Base-by-base conservation (phyloP, 73 alveolate genomes). In the Blepharisma japonicum region DNA sequence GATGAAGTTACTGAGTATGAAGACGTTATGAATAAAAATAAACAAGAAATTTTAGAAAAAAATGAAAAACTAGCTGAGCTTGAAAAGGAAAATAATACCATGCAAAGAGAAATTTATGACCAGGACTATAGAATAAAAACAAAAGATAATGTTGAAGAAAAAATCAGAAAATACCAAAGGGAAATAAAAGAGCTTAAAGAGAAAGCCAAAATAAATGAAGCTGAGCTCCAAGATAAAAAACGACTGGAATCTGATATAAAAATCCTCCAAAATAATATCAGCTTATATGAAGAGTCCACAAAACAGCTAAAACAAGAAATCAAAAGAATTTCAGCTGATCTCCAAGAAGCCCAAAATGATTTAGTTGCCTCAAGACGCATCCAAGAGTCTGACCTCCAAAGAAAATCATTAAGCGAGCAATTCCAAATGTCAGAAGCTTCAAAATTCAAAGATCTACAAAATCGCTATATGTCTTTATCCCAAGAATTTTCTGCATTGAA, bases 241-340 rank as follows among this genome's bases (percentile, higher is more conserved):
- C 23, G 23, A 14, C 2, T 61, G 14, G 46, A 61, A 18, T 8
- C 38, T 14, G 74, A 61, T 14, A 5, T 14, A 14, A 25, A 14
- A 25, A 61, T 9, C 23, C 14, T 61, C 14, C 14, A 39, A 61
- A 39, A 61, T 2, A 39, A 61, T 25, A 14, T 61, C n/a, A 61
- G 5, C 0, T 14, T 14, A 8, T 61, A n/a, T 4, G 47, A 61
- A 61, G 47, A 39, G 14, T 18, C 74, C 14, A 25, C 23, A 8
- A n/a, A 61, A 4, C 74, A 61, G 74, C 46, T 61, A 25, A 61
- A 61, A 61, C 18, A 14, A 25, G 74, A 61, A 61, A 14, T 61
- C 14, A 14, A 39, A 61, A 61, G 46, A 14, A 20, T 61, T 20
- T 61, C 74, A 14, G 23, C 74, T 18, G 74, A 61, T 8, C 74